Conservation (phyloP, 179 eudicot genomes). For the Gypsophila paniculata region DNA sequence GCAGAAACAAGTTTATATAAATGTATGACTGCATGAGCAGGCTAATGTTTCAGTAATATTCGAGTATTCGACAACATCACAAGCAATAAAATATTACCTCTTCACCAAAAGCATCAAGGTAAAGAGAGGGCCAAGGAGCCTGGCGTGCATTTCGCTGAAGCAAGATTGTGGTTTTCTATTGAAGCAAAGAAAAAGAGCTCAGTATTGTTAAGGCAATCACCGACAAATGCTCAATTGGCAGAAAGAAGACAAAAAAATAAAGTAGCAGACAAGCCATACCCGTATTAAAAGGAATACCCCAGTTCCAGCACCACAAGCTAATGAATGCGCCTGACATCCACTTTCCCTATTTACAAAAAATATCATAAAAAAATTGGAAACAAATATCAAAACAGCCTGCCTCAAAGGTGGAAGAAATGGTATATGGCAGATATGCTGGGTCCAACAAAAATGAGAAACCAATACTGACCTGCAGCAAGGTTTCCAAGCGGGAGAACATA, state of each 20-base stretch:
- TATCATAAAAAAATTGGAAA: not conserved
- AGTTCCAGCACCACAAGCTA: constrained; percentile 84
- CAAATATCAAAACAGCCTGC: constrained; percentile 20
- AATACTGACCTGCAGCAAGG: constrained; percentile 76
- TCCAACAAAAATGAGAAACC: constrained; percentile 4
- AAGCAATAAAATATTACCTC: constrained; percentile 52
- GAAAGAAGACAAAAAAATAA: not conserved
- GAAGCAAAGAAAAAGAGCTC: not conserved
- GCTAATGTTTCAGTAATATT: not conserved
- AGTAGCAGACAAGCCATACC: constrained; percentile 27
- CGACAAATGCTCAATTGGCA: not conserved
- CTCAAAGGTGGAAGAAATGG: not conserved
- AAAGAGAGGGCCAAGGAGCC: constrained; percentile 90
- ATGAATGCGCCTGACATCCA: constrained; percentile 70
- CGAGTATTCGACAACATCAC: not conserved
- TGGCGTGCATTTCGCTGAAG: constrained; percentile 88
- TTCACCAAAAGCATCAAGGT: constrained; percentile 96
- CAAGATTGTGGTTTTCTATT: constrained; percentile 75
- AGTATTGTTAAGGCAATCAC: constrained; percentile 4
- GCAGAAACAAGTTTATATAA: not conserved
- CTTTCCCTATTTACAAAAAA: constrained; percentile 47
- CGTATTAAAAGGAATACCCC: constrained; percentile 76
- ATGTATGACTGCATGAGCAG: too few relatives aligned
- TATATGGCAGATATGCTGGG: not conserved
- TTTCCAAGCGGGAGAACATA: constrained; percentile 84